phyloP scores from a whole-genome alignment of 371 early-diverging fungal genomes.

The Circinella umbellata region DNA sequence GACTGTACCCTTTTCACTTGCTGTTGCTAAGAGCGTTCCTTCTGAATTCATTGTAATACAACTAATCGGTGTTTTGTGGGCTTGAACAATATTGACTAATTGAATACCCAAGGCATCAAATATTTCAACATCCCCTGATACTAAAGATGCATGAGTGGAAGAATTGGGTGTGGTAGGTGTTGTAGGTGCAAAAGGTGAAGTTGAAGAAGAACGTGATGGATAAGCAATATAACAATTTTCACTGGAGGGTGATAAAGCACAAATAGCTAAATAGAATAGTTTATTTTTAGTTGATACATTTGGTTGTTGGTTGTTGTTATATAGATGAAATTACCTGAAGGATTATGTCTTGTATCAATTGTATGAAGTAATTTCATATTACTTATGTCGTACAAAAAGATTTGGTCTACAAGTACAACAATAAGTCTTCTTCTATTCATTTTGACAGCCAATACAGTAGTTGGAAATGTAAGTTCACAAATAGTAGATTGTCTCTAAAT shows the following conservation, averaged over 20 bases:
- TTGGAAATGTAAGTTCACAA: conserved; percentile 93
- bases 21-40: conserved; percentile 93
- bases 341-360: conserved; percentile 93
- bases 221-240: conserved; percentile 96
- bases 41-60: conserved; percentile 87
- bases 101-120: conserved; percentile 88
- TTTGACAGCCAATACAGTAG: conserved; percentile 91
- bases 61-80: conserved; percentile 89
- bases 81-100: conserved; percentile 89
- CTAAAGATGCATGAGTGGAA: conserved; percentile 50
- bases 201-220: conserved; percentile 70
- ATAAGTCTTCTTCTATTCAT: conserved; percentile 92
- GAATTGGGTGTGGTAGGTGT: conserved; percentile 43
- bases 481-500: conserved; percentile 79
- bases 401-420: conserved; percentile 92
- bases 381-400: conserved; percentile 91
- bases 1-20: conserved; percentile 97
- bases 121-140: conserved; percentile 84
- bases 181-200: conserved; percentile 49
- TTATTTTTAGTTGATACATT: conserved; percentile 26
- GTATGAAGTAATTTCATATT: conserved; percentile 97
- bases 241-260: conserved; percentile 91
- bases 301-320: too few species aligned
- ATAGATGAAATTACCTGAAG: conserved; percentile 60
- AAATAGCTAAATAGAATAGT: conserved; percentile 78